These are phyloP conservation scores for Thalassiosira mediterranea DNA, from an alignment of 352 stramenopile genomes.

Conservation along the genomic window DNA sequence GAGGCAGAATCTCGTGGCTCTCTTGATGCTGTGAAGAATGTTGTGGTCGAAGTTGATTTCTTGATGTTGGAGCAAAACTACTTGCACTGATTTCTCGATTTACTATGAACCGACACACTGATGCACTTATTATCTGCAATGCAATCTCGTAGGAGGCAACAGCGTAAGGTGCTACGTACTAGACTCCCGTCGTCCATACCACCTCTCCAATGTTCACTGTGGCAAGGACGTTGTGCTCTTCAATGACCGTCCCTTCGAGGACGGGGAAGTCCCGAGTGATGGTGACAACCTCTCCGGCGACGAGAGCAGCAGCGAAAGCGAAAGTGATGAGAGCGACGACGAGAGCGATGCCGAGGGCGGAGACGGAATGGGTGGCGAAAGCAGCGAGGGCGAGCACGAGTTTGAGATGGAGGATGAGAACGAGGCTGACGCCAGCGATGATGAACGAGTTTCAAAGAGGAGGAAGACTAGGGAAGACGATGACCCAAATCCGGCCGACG, in stretches of 20 bases:
- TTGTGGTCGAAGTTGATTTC: too few relatives aligned
- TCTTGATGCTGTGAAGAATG: too few relatives aligned
- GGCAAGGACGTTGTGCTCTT: conserved; percentile 72
- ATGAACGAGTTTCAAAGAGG: conserved; percentile 7
- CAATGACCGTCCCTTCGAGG: conserved; percentile 61
- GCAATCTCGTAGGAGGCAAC: background rate
- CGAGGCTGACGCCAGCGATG: conserved; percentile 9
- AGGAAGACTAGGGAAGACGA: conserved; percentile 32
- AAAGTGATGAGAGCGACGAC: conserved; percentile 87
- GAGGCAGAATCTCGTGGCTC: too few relatives aligned
- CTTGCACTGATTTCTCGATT: too few relatives aligned
- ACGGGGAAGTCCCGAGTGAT: conserved; percentile 67
- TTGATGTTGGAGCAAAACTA: too few relatives aligned
- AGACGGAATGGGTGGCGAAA: conserved; percentile 6
- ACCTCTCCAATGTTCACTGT: conserved; percentile 96
- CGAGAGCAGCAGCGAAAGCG: conserved; percentile 24
- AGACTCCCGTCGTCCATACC: conserved; percentile 93
- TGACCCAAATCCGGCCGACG: conserved; percentile 37
- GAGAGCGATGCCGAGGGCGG: conserved; percentile 28
- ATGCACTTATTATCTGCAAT: background rate
- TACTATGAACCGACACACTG: too few relatives aligned
- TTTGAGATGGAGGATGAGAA: conserved; percentile 56
- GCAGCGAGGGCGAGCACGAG: conserved; percentile 38
- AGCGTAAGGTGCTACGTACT: conserved; percentile 87
- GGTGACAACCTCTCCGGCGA: conserved; percentile 75